Evolutionary conservation across 345 rosid genomes (phyloP).

Genomic region (Hibiscus mutabilis): DNA sequence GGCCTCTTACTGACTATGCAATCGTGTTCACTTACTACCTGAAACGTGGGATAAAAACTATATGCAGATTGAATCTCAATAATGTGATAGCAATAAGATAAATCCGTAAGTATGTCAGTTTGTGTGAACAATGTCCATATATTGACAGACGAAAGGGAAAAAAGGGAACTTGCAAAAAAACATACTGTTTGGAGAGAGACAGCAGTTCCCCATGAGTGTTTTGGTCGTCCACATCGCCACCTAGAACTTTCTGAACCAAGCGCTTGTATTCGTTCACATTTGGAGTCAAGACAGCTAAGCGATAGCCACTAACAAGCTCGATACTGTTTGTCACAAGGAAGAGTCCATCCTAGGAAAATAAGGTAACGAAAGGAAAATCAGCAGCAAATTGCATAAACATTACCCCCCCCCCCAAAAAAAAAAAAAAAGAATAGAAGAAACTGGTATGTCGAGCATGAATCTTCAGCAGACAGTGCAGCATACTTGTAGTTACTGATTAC

Average conservation of each 20-base stretch:
- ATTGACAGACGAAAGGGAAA: neutral
- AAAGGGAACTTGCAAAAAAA: no score
- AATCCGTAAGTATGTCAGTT: neutral
- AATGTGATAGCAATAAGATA: neutral
- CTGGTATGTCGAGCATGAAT: neutral
- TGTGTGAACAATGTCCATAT: neutral
- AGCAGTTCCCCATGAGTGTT: slow-evolving; percentile 52
- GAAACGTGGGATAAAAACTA: neutral
- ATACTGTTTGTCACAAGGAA: slow-evolving; percentile 67
- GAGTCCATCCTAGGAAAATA: slow-evolving; percentile 65
- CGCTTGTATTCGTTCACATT: slow-evolving; percentile 92
- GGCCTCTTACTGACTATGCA: neutral
- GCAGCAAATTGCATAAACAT: neutral
- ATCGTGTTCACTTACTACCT: neutral
- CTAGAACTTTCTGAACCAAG: slow-evolving; percentile 63
- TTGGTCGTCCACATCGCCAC: slow-evolving; percentile 55
- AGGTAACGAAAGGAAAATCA: slow-evolving; percentile 7
- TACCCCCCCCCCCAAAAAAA: no score
- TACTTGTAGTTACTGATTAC: slow-evolving; percentile 13
- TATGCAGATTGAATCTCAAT: neutral
- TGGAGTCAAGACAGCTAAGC: slow-evolving; percentile 77
- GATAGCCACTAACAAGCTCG: slow-evolving; percentile 69
- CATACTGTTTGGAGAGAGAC: slow-evolving; percentile 63
- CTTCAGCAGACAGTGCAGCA: slow-evolving; percentile 4
- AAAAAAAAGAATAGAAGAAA: neutral